These are phyloP conservation scores for Henckelia pumila DNA, from an alignment of 257 asterid species.

Conservation along the genomic window DNA sequence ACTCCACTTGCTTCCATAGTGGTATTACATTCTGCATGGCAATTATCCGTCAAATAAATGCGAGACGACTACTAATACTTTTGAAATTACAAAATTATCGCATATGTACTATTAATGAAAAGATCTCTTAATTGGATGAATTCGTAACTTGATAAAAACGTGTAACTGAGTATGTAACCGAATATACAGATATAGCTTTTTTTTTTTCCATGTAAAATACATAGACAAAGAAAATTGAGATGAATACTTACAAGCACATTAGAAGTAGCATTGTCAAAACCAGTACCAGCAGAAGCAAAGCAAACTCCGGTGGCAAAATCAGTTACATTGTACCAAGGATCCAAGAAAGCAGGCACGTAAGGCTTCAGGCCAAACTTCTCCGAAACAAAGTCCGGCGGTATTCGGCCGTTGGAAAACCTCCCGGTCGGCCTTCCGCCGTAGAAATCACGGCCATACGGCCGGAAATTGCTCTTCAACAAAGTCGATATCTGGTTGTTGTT, in stretches of 20 bases:
- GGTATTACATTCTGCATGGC: slow-evolving; percentile 71
- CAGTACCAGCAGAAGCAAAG: slow-evolving; percentile 94
- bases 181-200: too few relatives aligned
- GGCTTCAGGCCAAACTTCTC: slow-evolving; percentile 78
- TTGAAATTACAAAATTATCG: too few relatives aligned
- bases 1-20: slow-evolving; percentile 79
- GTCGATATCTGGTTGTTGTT: slow-evolving; percentile 80
- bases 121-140: too few relatives aligned
- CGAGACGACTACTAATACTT: too few relatives aligned
- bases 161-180: too few relatives aligned
- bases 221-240: too few relatives aligned
- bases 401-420: slow-evolving; percentile 77
- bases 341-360: slow-evolving; percentile 85
- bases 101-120: too few relatives aligned
- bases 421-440: slow-evolving; percentile 72
- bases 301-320: slow-evolving; percentile 81
- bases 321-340: slow-evolving; percentile 53
- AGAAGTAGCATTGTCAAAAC: slow-evolving; percentile 76
- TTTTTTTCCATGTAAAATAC: too few relatives aligned
- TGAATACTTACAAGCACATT: slow-evolving; percentile 63
- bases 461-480: slow-evolving; percentile 69
- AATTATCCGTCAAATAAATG: background rate
- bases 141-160: too few relatives aligned
- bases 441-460: slow-evolving; percentile 91
- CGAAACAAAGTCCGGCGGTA: slow-evolving; percentile 82